Evolutionary conservation across 805 yeast genomes (phyloP).

Genomic region (Starmera dryadoides): DNA sequence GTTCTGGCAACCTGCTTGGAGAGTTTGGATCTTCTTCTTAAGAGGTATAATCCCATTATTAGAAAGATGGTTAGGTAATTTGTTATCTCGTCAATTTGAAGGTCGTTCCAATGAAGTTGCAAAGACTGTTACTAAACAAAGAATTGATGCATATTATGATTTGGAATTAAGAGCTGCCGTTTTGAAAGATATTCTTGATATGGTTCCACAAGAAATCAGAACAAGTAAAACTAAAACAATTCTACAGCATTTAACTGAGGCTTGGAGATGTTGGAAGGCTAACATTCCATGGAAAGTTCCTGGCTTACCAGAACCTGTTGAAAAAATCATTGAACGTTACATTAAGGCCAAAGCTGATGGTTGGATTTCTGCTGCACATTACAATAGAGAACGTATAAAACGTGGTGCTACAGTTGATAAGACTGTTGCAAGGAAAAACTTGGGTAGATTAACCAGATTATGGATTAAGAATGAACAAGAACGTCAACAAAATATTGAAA

Average conservation of each 20-base stretch:
- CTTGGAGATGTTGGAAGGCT: conserved; percentile 99
- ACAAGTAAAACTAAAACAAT: conserved; percentile 83
- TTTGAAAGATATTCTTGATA: conserved; percentile 90
- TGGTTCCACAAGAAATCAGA: conserved; percentile 93
- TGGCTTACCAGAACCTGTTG: conserved; percentile 89
- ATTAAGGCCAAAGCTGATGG: conserved; percentile 95
- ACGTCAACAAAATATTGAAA: conserved; percentile 69
- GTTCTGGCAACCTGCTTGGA: conserved; percentile 99
- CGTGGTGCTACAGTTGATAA: conserved; percentile 92
- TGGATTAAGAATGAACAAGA: conserved; percentile 94
- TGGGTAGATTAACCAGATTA: conserved; percentile 84
- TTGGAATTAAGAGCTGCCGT: conserved; percentile 90
- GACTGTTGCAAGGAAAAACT: conserved; percentile 86
- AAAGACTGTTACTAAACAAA: conserved; percentile 90
- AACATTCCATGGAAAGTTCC: conserved; percentile 98
- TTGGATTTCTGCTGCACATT: conserved; percentile 91
- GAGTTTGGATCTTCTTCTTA: conserved; percentile 89
- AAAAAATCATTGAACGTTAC: conserved; percentile 78
- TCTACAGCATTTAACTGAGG: conserved; percentile 91
- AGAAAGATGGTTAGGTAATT: conserved; percentile 92
- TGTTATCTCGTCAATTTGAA: conserved; percentile 88
- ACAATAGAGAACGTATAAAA: conserved; percentile 81
- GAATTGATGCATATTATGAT: conserved; percentile 93
- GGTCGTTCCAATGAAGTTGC: conserved; percentile 93
- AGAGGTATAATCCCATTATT: conserved; percentile 87